Evolutionary conservation across 2,329 filamentous ascomycete genomes (phyloP).

Genomic region (Drechslerella dactyloides): DNA sequence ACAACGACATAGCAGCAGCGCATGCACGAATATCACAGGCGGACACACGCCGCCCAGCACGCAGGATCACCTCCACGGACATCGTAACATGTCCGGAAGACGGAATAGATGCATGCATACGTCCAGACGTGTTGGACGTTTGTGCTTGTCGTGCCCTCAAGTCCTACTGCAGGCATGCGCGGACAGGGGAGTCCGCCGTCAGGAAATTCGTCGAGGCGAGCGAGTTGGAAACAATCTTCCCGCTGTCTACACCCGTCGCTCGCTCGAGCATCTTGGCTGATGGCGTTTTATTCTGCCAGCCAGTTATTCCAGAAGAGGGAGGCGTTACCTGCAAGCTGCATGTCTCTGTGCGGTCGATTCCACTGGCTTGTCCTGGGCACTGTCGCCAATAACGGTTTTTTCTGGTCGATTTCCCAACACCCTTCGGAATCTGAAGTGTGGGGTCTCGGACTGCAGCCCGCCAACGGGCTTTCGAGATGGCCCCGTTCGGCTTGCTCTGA

Average conservation of each 20-base stretch:
- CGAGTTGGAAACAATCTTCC: constrained; percentile 22
- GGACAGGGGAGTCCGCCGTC: background rate
- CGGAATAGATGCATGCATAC: too few relatives aligned
- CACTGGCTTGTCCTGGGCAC: constrained; percentile 14
- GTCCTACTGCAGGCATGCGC: background rate
- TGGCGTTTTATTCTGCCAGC: constrained; percentile 34
- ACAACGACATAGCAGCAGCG: constrained; percentile 41
- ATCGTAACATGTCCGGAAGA: too few relatives aligned
- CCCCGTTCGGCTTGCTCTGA: constrained; percentile 16
- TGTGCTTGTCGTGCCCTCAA: background rate
- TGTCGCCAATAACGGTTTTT: constrained; percentile 36
- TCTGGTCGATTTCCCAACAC: constrained; percentile 21
- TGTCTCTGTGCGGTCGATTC: constrained; percentile 1
- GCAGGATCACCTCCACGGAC: too few relatives aligned
- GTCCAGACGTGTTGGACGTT: background rate
- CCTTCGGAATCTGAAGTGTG: background rate
- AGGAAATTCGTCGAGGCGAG: constrained; percentile 20
- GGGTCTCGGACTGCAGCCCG: constrained; percentile 14
- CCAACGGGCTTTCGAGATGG: background rate
- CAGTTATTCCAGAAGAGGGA: constrained; percentile 15
- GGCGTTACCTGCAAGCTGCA: constrained; percentile 24
- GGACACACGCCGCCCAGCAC: too few relatives aligned
- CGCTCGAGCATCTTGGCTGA: constrained; percentile 1
- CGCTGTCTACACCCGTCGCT: background rate
- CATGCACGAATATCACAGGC: constrained; percentile 47